Conservation (phyloP, 2,329 filamentous ascomycete genomes). For the Aspergillus glaucus region DNA sequence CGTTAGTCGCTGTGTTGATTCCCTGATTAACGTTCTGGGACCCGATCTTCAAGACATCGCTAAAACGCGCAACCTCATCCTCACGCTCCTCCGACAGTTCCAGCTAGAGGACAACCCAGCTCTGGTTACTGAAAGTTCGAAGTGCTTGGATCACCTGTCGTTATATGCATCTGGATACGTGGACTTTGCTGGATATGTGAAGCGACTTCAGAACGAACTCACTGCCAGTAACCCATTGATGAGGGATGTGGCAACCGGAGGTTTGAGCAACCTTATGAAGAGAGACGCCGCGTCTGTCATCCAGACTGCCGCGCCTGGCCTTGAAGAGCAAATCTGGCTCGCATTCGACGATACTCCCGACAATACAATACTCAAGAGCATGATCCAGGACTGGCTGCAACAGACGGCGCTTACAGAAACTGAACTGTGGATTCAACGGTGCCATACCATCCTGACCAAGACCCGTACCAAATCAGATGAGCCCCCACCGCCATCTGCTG, state of each 20-base stretch:
- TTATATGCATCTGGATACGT: conserved; percentile 86
- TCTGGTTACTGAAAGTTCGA: conserved; percentile 69
- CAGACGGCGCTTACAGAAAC: conserved; percentile 81
- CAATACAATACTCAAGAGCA: conserved; percentile 75
- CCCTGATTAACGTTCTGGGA: conserved; percentile 92
- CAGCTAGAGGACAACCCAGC: conserved; percentile 65
- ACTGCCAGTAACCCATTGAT: conserved; percentile 63
- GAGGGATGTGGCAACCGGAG: conserved; percentile 75
- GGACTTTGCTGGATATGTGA: conserved; percentile 77
- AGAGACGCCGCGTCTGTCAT: conserved; percentile 79
- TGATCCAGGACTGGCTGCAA: conserved; percentile 87
- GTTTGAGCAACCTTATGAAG: conserved; percentile 92
- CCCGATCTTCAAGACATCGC: conserved; percentile 89
- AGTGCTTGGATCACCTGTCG: conserved; percentile 83
- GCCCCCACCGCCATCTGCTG: conserved; percentile 26
- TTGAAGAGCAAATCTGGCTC: conserved; percentile 90
- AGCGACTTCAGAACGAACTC: conserved; percentile 70
- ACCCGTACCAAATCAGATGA: conserved; percentile 63
- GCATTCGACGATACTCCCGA: conserved; percentile 70
- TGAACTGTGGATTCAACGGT: conserved; percentile 77
- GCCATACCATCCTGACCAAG: conserved; percentile 83
- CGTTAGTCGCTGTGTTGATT: conserved; percentile 82
- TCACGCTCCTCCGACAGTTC: conserved; percentile 79
- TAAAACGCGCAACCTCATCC: conserved; percentile 85
- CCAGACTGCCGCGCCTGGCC: conserved; percentile 63